Conservation (phyloP, 2,329 filamentous ascomycete species). For the Monilinia fructigena region DNA sequence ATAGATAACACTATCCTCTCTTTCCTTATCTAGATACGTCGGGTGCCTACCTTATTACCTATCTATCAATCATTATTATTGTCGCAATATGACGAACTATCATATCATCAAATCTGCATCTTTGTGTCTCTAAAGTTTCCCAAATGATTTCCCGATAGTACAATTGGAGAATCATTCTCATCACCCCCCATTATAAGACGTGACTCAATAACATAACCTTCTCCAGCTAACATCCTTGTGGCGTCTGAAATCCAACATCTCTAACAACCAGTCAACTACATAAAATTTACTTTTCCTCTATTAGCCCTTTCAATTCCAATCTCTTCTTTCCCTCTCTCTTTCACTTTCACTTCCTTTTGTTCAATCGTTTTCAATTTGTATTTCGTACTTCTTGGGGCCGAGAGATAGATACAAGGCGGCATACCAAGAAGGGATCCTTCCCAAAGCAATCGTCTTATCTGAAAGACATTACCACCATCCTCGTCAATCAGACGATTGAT, state of each 20-base stretch:
- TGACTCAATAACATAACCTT: neutral
- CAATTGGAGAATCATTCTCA: slow-evolving; percentile 4
- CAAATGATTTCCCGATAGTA: neutral
- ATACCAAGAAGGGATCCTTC: neutral
- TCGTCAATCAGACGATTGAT: neutral
- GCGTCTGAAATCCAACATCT: neutral
- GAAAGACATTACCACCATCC: neutral
- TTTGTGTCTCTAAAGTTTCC: neutral
- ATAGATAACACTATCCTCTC: too few species aligned
- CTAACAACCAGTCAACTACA: neutral
- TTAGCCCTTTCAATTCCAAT: too few species aligned
- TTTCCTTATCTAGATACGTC: too few species aligned
- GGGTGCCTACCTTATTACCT: neutral
- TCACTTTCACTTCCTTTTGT: neutral
- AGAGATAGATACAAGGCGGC: too few species aligned
- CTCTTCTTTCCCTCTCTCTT: neutral
- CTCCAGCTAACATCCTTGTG: slow-evolving; percentile 12
- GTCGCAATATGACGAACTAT: neutral
- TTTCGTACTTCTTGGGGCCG: too few species aligned
- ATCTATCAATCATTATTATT: too few species aligned
- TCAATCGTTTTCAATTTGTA: neutral
- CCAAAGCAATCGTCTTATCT: too few species aligned
- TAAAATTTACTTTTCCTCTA: neutral
- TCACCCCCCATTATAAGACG: slow-evolving; percentile 8
- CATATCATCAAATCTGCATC: neutral